Evolutionary conservation across 2,329 filamentous ascomycete genomes (phyloP), one percentile per base, ranked within the genome.

Genomic region (Cytospora piceae): DNA sequence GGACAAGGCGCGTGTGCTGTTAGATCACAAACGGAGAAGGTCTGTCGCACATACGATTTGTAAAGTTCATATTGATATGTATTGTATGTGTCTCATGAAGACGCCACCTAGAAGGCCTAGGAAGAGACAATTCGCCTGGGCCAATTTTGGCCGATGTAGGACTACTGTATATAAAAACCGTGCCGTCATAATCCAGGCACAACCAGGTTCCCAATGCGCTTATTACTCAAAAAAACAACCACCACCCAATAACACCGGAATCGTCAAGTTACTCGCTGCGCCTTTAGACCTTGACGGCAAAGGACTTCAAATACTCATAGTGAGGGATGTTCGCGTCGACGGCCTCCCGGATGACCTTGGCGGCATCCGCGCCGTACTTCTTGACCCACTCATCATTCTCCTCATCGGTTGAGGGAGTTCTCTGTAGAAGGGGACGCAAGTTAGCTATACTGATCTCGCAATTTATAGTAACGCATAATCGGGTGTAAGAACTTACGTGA

Each of bases 241-340:
- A 37, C 11, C 53, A 59, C 55, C 58, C 22, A 39, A 52, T 34
- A 67, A 60, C 66, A 70, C 72, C 70, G 17, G 70, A 52, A 53
- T 42, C 56, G 60, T 64, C 64, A 55, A n/a, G 39, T 42, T 42
- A n/a, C 8, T 42, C 39, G 61, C 54, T 49, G 5, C 5, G 46
- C 58, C 49, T 73, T 73, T 77, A 87, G 68, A 86, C 80, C 76
- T 86, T 85, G 73, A 93, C 82, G 67, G 88, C 88, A 78, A 92
- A 95, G 72, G 87, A 84, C 84, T 91, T 94, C 77, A 95, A 79
- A 74, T 94, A 93, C 77, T 94, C 90, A 76, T 95, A 95, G 74
- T 93, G 84, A 59, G 83, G 81, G 57, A 91, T 79, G 72, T 93
- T 94, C 62, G 85, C 88, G 67, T 91, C 84, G 46, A 94, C 91